phyloP scores from a whole-genome alignment of 306 rosid genomes.

The Citrullus amarus region DNA sequence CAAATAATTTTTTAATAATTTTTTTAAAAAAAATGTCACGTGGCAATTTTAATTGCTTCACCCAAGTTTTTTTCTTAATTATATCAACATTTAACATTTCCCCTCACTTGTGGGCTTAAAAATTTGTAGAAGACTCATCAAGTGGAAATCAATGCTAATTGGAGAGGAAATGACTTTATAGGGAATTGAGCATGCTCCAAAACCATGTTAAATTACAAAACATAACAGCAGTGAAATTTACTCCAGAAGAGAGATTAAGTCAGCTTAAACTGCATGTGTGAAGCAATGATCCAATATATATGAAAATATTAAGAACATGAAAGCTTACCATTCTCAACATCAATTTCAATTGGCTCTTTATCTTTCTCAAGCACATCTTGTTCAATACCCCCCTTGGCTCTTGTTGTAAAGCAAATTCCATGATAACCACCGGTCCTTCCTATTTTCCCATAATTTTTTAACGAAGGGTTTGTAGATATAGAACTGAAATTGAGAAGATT shows the following conservation, averaged over 20 bases:
- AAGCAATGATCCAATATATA: background rate
- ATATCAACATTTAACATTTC: too few relatives aligned
- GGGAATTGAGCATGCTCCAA: too few relatives aligned
- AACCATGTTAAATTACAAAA: background rate
- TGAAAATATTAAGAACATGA: background rate
- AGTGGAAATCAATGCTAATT: too few relatives aligned
- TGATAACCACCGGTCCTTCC: background rate
- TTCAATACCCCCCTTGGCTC: slow-evolving; percentile 6
- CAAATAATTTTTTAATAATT: too few relatives aligned
- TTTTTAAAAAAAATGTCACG: too few relatives aligned
- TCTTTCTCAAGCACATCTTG: background rate
- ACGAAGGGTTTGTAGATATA: background rate
- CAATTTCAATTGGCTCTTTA: slow-evolving; percentile 1
- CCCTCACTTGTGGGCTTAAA: too few relatives aligned
- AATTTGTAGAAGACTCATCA: too few relatives aligned
- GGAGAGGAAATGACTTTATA: too few relatives aligned
- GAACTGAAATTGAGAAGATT: background rate
- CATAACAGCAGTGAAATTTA: background rate
- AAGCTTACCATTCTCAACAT: background rate
- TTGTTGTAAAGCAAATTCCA: slow-evolving; percentile 7
- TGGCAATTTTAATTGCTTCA: too few relatives aligned
- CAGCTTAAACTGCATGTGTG: background rate
- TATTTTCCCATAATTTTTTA: background rate
- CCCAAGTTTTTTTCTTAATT: too few relatives aligned
- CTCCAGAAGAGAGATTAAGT: background rate